phyloP scores from a whole-genome alignment of 768 basidiomycete species.

The Russula olivacea region DNA sequence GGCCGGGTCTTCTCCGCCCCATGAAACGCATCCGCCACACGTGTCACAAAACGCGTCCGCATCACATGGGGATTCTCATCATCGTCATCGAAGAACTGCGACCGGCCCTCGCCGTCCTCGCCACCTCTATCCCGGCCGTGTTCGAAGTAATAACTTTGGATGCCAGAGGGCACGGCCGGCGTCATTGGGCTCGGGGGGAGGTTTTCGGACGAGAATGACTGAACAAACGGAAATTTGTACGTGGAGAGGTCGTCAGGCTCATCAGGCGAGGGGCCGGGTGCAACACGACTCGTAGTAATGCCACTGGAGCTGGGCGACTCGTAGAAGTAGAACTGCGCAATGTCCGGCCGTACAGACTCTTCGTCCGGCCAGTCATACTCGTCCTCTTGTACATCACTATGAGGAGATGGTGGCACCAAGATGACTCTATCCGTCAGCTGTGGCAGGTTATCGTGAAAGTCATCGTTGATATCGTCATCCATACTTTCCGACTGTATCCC shows the following conservation, averaged over 20 bases:
- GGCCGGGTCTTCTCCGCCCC: slow-evolving; percentile 4
- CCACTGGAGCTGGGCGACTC: background rate
- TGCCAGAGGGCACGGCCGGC: background rate
- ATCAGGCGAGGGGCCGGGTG: background rate
- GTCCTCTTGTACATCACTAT: background rate
- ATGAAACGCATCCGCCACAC: slow-evolving; percentile 13
- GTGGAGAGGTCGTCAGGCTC: slow-evolving; percentile 18
- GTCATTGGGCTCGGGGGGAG: background rate
- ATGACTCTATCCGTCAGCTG: background rate
- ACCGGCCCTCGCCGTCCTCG: background rate
- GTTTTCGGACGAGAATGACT: background rate
- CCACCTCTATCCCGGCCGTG: background rate
- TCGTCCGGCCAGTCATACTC: slow-evolving; percentile 15
- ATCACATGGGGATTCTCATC: slow-evolving; percentile 11
- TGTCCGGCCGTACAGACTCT: slow-evolving; percentile 19
- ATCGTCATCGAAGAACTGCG: slow-evolving; percentile 19
- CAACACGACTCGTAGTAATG: no score
- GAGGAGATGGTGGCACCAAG: background rate
- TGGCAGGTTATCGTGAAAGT: background rate
- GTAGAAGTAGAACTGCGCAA: slow-evolving; percentile 21
- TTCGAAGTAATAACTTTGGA: slow-evolving; percentile 9
- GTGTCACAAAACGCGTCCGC: slow-evolving; percentile 14
- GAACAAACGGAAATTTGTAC: slow-evolving; percentile 6
- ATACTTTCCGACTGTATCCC: background rate
- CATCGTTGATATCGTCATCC: background rate